Evolutionary conservation across 148 eudicot genomes (phyloP).

Genomic region (Silene uniflora): DNA sequence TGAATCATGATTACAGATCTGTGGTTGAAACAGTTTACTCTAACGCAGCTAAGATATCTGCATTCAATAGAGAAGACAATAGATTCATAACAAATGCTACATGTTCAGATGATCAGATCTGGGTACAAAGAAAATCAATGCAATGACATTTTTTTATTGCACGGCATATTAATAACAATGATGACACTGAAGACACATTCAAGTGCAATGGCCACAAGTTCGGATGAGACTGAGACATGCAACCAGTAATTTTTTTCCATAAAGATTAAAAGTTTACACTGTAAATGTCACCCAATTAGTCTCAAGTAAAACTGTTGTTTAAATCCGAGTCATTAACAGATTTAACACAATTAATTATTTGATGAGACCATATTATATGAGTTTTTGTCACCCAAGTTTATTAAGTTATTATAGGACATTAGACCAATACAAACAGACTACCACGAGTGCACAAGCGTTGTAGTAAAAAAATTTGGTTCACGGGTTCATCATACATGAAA

Average conservation of each 20-base stretch:
- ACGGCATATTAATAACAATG: conserved; percentile 6
- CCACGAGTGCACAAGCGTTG: too few relatives aligned
- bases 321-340: neutral
- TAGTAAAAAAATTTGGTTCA: too few relatives aligned
- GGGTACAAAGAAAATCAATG: conserved; percentile 7
- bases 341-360: too few relatives aligned
- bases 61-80: neutral
- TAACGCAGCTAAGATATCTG: neutral
- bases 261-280: neutral
- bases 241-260: neutral
- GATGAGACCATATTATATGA: neutral
- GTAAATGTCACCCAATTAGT: neutral
- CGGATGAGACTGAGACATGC: conserved; percentile 6
- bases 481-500: too few relatives aligned
- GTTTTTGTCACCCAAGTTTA: too few relatives aligned
- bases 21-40: neutral
- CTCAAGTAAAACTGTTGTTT: neutral
- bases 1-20: neutral
- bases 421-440: too few relatives aligned
- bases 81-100: neutral
- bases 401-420: too few relatives aligned
- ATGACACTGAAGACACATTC: conserved; percentile 11
- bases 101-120: neutral
- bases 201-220: conserved; percentile 6
- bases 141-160: neutral